Conservation (phyloP, 2,329 filamentous ascomycete species). For the Mariannaea sp. region DNA sequence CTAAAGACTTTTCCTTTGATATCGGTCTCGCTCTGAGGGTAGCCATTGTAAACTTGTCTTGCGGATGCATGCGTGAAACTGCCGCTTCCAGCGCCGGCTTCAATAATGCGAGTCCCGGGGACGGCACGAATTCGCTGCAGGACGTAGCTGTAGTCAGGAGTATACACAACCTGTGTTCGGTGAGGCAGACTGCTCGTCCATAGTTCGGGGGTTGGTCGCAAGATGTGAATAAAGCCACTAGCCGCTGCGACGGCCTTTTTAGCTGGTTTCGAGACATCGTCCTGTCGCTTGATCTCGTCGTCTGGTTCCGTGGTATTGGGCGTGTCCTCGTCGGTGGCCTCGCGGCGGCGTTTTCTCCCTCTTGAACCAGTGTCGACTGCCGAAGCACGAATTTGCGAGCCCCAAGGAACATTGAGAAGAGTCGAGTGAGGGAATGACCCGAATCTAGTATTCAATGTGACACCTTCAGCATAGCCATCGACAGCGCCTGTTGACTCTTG, state of each 20-base stretch:
- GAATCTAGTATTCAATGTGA: slow-evolving; percentile 88
- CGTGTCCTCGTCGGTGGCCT: slow-evolving; percentile 51
- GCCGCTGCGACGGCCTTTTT: slow-evolving; percentile 60
- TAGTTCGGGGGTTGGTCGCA: slow-evolving; percentile 79
- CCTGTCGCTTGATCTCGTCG: slow-evolving; percentile 38
- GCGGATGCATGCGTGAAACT: slow-evolving; percentile 82
- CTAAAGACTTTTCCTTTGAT: slow-evolving; percentile 74
- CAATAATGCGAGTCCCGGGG: slow-evolving; percentile 75
- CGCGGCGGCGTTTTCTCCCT: slow-evolving; percentile 69
- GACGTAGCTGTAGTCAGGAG: slow-evolving; percentile 84
- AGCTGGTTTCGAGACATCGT: slow-evolving; percentile 41
- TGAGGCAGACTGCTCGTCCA: slow-evolving; percentile 83
- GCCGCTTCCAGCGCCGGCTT: slow-evolving; percentile 81
- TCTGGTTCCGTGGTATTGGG: slow-evolving; percentile 43
- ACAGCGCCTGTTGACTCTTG: slow-evolving; percentile 64
- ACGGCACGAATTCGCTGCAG: slow-evolving; percentile 75
- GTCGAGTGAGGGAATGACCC: slow-evolving; percentile 87
- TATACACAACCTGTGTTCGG: slow-evolving; percentile 85
- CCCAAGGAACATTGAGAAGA: slow-evolving; percentile 81
- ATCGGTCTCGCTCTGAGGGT: slow-evolving; percentile 52
- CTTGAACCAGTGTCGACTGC: slow-evolving; percentile 90
- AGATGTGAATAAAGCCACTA: slow-evolving; percentile 77
- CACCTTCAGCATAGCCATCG: slow-evolving; percentile 75
- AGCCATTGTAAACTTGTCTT: slow-evolving; percentile 76
- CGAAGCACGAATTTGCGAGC: slow-evolving; percentile 87